Evolutionary conservation across 2,329 filamentous ascomycete species (phyloP).

Genomic region (Colletotrichum camelliae): DNA sequence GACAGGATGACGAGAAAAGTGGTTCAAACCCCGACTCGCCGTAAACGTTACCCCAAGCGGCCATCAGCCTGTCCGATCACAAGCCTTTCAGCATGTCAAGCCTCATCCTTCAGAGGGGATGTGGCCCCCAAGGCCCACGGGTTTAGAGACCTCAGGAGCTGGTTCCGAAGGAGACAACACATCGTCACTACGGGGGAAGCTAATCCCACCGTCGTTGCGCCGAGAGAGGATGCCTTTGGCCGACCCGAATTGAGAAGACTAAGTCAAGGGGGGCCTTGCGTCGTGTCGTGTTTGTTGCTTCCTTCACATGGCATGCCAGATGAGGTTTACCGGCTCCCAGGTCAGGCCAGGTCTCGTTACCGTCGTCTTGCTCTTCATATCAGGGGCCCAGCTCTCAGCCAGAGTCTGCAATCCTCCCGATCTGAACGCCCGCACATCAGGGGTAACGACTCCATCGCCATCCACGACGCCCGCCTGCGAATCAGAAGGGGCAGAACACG

Average conservation of each 20-base stretch:
- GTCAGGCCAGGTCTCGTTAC: not conserved
- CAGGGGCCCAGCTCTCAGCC: not conserved
- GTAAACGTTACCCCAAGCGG: not conserved
- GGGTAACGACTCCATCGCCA: not conserved
- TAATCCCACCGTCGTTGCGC: not conserved
- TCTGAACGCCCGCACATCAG: not conserved
- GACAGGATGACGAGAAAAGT: not conserved
- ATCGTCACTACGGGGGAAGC: not conserved
- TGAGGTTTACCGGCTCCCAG: not conserved
- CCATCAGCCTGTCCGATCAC: not conserved
- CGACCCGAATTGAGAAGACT: not conserved
- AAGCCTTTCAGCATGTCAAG: not conserved
- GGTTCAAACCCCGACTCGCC: slow-evolving; percentile 5
- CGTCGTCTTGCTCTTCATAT: not conserved
- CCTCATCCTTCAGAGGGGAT: not conserved
- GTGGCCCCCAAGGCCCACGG: not conserved
- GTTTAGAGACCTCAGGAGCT: not conserved
- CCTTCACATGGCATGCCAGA: not conserved
- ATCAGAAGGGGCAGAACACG: not conserved
- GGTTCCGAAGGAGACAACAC: not conserved
- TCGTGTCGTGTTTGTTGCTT: not conserved
- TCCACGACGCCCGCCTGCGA: not conserved
- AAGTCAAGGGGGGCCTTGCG: not conserved
- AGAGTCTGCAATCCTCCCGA: not conserved
- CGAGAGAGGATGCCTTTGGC: not conserved